Evolutionary conservation across 768 basidiomycete species (phyloP).

Genomic region (Termitomyces sp.): DNA sequence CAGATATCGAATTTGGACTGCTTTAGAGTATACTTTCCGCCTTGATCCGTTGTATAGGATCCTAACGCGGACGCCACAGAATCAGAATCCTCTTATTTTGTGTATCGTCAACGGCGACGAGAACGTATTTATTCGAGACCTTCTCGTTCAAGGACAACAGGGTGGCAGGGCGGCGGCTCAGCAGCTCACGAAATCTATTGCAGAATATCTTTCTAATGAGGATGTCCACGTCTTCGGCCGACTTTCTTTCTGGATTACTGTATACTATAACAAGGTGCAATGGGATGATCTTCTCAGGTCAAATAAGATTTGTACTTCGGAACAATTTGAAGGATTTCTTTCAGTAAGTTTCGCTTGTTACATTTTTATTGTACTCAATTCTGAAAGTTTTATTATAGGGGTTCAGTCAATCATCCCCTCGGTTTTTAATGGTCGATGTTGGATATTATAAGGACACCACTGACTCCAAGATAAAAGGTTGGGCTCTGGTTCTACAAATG

Average conservation of each 20-base stretch:
- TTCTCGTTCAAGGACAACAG: conserved; percentile 59
- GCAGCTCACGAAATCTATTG: conserved; percentile 64
- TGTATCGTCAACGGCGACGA: conserved; percentile 75
- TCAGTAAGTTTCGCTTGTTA: conserved; percentile 29
- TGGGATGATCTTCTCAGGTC: conserved; percentile 48
- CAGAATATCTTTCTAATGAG: conserved; percentile 62
- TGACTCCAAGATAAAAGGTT: conserved; percentile 73
- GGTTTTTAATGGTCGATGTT: conserved; percentile 69
- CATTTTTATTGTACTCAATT: neutral
- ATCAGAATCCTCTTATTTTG: conserved; percentile 65
- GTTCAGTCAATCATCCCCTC: conserved; percentile 71
- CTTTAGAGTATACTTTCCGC: conserved; percentile 28
- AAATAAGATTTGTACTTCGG: conserved; percentile 54
- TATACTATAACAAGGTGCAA: conserved; percentile 66
- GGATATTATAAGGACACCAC: conserved; percentile 59
- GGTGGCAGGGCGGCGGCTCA: conserved; percentile 67
- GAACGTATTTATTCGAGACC: conserved; percentile 58
- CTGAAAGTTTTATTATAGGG: conserved; percentile 33
- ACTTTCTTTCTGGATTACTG: conserved; percentile 72
- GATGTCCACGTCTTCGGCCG: conserved; percentile 58
- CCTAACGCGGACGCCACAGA: conserved; percentile 32
- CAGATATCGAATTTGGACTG: conserved; percentile 60
- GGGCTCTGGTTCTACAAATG: neutral
- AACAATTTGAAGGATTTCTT: conserved; percentile 70
- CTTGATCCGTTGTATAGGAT: neutral